These are phyloP conservation scores for Cornus kousa DNA, from an alignment of 148 eudicot species.

Conservation along the genomic window DNA sequence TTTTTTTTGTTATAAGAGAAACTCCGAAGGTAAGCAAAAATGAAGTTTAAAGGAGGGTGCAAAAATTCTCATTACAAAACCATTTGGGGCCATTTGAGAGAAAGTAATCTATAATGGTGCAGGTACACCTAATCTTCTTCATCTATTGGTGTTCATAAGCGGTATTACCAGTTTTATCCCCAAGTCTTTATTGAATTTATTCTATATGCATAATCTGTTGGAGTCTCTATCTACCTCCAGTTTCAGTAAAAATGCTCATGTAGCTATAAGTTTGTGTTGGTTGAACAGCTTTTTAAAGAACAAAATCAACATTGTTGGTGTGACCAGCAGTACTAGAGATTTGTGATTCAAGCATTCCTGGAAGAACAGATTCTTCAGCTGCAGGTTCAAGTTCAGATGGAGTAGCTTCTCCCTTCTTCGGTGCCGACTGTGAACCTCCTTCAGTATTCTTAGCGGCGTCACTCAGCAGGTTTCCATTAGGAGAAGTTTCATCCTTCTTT, in stretches of 20 bases:
- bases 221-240: not conserved
- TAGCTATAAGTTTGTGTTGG: not conserved
- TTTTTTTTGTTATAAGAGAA: too few species aligned
- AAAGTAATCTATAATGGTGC: not conserved
- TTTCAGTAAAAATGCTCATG: not conserved
- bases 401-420: not conserved
- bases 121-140: not conserved
- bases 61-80: too few species aligned
- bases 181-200: too few species aligned
- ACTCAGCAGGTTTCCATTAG: not conserved
- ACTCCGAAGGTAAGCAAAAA: too few species aligned
- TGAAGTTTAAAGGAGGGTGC: too few species aligned
- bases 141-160: not conserved
- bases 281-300: not conserved
- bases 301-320: not conserved
- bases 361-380: not conserved
- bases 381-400: not conserved
- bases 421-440: slow-evolving; percentile 9
- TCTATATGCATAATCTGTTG: not conserved
- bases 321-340: not conserved
- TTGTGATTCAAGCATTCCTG: not conserved
- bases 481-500: not conserved
- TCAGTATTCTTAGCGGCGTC: not conserved
- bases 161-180: not conserved
- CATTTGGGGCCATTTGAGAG: not conserved